phyloP scores from a whole-genome alignment of 768 basidiomycete species.

The Panaeolus papilionaceus region DNA sequence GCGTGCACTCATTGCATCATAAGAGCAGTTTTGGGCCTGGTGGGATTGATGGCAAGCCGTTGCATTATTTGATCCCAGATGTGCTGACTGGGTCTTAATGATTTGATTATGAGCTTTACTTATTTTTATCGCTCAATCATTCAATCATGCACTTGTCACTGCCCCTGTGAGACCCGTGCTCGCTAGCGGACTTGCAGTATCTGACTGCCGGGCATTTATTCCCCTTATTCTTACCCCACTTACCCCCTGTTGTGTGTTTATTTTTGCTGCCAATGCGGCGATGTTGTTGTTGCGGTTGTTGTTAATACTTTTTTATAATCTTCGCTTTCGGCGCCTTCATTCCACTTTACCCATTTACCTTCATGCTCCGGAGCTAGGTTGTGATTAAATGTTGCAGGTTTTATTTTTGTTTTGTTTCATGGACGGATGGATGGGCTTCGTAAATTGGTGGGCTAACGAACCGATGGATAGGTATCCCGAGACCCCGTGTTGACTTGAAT shows the following conservation, averaged over 20 bases:
- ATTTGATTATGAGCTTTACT: slow-evolving; percentile 19
- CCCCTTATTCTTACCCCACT: too few species aligned
- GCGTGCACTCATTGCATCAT: slow-evolving; percentile 36
- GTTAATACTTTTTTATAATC: not conserved
- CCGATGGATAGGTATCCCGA: not conserved
- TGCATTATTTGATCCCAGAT: slow-evolving; percentile 69
- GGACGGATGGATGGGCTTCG: not conserved
- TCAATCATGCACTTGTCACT: too few species aligned
- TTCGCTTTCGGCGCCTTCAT: not conserved
- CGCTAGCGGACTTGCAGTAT: too few species aligned
- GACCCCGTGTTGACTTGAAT: not conserved
- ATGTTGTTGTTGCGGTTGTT: not conserved
- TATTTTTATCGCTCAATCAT: not conserved
- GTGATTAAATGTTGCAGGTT: not conserved
- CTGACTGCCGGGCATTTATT: too few species aligned
- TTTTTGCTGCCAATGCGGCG: not conserved
- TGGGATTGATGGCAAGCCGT: slow-evolving; percentile 42
- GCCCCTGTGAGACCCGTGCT: too few species aligned
- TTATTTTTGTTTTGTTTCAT: not conserved
- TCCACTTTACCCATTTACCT: not conserved
- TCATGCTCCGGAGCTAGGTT: not conserved
- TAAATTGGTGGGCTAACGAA: not conserved
- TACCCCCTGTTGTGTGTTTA: not conserved
- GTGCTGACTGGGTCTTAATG: slow-evolving; percentile 43
- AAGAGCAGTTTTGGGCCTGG: slow-evolving; percentile 53